Evolutionary conservation across 306 rosid genomes (phyloP), one percentile per base, ranked within the genome.

Genomic region (Quercus dentata): DNA sequence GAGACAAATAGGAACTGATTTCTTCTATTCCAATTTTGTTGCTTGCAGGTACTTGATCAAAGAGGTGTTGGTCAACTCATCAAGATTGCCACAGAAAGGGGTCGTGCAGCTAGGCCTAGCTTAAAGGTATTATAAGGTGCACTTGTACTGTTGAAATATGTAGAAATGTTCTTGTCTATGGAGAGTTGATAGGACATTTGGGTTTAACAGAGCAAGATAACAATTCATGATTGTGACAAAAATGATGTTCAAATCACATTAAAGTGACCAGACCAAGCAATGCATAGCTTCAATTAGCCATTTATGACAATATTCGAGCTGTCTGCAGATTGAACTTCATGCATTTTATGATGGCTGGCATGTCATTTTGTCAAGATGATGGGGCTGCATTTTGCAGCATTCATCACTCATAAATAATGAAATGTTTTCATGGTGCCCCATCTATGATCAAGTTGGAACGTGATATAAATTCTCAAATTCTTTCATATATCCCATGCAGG

Each of bases 41-140:
- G 12, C 64, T 77, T 69, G 23, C 84, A 95, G 99, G 99, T 95
- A 72, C 96, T 95, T 88, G 98, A 95, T 81, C 99, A 93, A 57
- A 89, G 78, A 85, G 99, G 98, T 68, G 99, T 95, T 2, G 99
- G 99, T 61, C 97, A 95, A 82, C 97, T 93, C 68, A 81, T 95
- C 80, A 93, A 88, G 90, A 74, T 90, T 56, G 97, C 98, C 78
- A 90, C 96, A 4, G 98, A 95, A 83, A 90, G 81, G 77, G 99
- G 99, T 74, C 97, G 98, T 18, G 93, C 93, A 31, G 89, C 94
- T 19, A 86, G 91, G 82, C 96, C 97, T 61, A 91, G 84, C 76
- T 87, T 95, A 70, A 95, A 95, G 93, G 99, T 90, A 68, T 14
- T 63, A 1, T 10, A 10, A 19, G 52, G 27, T 68, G 52, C 54